Base-by-base conservation (phyloP, 805 yeast species). In the Yamadazyma ubonensis region DNA sequence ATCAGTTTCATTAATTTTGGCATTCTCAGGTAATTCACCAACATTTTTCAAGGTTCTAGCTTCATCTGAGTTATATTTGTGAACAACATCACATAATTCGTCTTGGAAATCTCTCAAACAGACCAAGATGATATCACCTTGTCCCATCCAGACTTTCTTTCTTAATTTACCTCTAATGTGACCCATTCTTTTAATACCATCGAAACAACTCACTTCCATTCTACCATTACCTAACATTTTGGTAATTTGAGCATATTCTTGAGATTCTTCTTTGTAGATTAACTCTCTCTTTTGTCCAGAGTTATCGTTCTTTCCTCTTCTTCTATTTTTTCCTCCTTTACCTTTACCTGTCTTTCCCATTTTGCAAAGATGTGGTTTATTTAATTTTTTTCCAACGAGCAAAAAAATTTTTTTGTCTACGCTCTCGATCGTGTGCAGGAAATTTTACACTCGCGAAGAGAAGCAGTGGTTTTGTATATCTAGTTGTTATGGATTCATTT, bases 121-220 rank as follows among this genome's bases (percentile, higher is more conserved):
- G 34, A 91, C 93, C 60, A 93, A 74, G 53, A 93, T 88, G 55
- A 93, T 93, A 64, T 93, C 99, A 73, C 99, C 99, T 67, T 89
- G 98, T 34, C 86, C 86, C 88, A 93, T 90, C 99, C 99, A 93
- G 46, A 93, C 99, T 79, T 91, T 93, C 83, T 93, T 93, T 79
- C 99, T 86, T 71, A 93, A 79, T 65, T 93, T 93, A 57, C 99
- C 99, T 78, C 99, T 87, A 60, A 93, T 93, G 63, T 91, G 99
- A 14, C 96, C 99, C 79, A 89, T 79, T 75, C 99, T 83, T 63
- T 81, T 86, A 53, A 76, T 74, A 50, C 96, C 96, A 61, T 93
- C 99, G 59, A 93, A 93, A 72, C 99, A 93, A 36, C 81, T 66
- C 40, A 96, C 96, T 65, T 90, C 96, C 41, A 93, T 83, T 69